Percentiles rank a stretch among this genome's conserved stretches.
phyloP scores from a whole-genome alignment of 1,284 basidiomycete genomes.

The Ustilago sp. region DNA sequence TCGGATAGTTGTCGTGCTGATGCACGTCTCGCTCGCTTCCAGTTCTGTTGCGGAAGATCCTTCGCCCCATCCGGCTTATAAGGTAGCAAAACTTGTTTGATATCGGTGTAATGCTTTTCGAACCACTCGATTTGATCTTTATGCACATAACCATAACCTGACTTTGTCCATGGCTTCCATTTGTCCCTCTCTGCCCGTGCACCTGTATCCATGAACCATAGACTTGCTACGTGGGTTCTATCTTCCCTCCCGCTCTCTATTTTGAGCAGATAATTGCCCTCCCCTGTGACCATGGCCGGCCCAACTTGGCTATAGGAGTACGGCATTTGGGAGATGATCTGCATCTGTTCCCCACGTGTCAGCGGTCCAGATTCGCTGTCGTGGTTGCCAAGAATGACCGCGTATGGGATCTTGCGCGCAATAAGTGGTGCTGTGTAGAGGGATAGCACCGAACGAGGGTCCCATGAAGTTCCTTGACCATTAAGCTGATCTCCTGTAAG shows the following conservation, averaged over 20 bases:
- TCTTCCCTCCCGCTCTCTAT: slow-evolving; percentile 28
- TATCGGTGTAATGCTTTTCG: slow-evolving; percentile 17
- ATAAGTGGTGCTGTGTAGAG: slow-evolving; percentile 86
- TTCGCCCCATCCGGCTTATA: slow-evolving; percentile 52
- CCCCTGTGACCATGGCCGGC: slow-evolving; percentile 77
- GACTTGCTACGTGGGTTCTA: slow-evolving; percentile 84
- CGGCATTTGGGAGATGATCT: slow-evolving; percentile 79
- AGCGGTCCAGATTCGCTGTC: slow-evolving; percentile 59
- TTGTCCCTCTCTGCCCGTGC: slow-evolving; percentile 64
- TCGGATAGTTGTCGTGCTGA: background rate
- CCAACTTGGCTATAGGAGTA: slow-evolving; percentile 85
- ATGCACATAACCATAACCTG: slow-evolving; percentile 59
- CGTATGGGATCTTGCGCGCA: slow-evolving; percentile 84
- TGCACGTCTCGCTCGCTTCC: background rate
- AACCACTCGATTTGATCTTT: slow-evolving; percentile 66
- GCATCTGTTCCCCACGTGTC: slow-evolving; percentile 73
- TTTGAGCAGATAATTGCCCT: slow-evolving; percentile 35
- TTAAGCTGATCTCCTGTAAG: slow-evolving; percentile 70
- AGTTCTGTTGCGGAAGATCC: slow-evolving; percentile 36
- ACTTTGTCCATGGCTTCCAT: slow-evolving; percentile 51
- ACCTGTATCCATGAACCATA: slow-evolving; percentile 94
- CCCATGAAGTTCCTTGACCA: slow-evolving; percentile 84
- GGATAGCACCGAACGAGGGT: slow-evolving; percentile 83
- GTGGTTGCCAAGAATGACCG: slow-evolving; percentile 89
- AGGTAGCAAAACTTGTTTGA: slow-evolving; percentile 38